phyloP scores from a whole-genome alignment of 2,329 filamentous ascomycete genomes.

The Alternaria burnsii region DNA sequence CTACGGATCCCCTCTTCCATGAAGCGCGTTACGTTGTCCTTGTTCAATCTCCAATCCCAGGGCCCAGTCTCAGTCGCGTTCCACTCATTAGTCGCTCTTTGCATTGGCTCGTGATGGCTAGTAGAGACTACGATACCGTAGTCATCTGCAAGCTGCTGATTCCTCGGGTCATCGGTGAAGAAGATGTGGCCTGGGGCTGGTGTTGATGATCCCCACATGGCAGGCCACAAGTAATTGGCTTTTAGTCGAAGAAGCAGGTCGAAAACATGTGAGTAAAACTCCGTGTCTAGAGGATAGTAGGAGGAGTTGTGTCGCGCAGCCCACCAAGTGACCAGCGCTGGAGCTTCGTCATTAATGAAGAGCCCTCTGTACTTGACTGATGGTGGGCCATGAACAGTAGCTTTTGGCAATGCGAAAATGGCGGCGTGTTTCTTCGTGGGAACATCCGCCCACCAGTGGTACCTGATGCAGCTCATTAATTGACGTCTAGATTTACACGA shows the following conservation, averaged over 20 bases:
- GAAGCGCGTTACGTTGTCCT: conserved; percentile 34
- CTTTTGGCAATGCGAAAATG: conserved; percentile 64
- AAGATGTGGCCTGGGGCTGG: conserved; percentile 64
- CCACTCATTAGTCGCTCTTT: conserved; percentile 59
- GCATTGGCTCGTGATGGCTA: conserved; percentile 75
- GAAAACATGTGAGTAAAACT: conserved; percentile 72
- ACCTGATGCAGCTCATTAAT: conserved; percentile 35
- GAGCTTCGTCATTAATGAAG: conserved; percentile 74
- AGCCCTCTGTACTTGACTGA: conserved; percentile 72
- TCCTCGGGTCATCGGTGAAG: conserved; percentile 71
- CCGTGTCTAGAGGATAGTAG: conserved; percentile 59
- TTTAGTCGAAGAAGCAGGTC: conserved; percentile 73
- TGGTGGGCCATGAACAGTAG: conserved; percentile 65
- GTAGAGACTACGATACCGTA: conserved; percentile 76
- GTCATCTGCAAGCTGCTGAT: conserved; percentile 72
- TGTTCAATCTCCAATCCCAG: conserved; percentile 42
- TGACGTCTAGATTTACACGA: fast-evolving
- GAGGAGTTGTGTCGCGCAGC: conserved; percentile 56
- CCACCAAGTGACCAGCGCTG: conserved; percentile 68
- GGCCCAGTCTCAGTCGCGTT: conserved; percentile 25
- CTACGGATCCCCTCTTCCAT: conserved; percentile 35
- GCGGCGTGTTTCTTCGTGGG: conserved; percentile 59
- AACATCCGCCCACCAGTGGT: conserved; percentile 73
- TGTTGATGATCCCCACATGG: conserved; percentile 61
- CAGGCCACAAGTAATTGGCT: conserved; percentile 78